These are phyloP conservation scores for Naganishia sp. DNA, from an alignment of 1,284 basidiomycete genomes.

Conservation along the genomic window DNA sequence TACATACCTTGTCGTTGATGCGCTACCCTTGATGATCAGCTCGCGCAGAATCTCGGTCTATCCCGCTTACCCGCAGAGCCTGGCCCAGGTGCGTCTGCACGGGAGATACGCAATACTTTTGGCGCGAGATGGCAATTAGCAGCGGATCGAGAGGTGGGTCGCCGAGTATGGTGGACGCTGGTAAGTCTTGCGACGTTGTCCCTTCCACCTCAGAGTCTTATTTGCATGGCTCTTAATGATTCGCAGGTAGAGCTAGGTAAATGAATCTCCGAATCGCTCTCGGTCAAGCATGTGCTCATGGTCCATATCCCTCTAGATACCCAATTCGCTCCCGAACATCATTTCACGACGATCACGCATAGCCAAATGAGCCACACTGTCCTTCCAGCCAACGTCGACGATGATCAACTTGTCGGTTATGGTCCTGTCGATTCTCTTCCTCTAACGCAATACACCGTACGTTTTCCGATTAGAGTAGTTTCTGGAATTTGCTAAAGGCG, in stretches of 20 bases:
- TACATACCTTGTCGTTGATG: neutral
- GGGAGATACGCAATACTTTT: neutral
- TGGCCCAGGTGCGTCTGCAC: neutral
- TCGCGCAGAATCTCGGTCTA: constrained; percentile 19
- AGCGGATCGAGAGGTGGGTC: constrained; percentile 15
- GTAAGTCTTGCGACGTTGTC: neutral
- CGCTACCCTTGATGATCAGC: neutral
- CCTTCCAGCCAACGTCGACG: constrained; percentile 13
- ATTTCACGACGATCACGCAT: constrained; percentile 19
- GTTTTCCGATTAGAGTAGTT: neutral
- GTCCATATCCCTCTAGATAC: neutral
- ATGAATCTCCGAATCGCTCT: neutral
- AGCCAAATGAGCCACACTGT: constrained; percentile 7
- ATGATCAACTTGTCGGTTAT: constrained; percentile 14
- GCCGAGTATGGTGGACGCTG: constrained; percentile 25
- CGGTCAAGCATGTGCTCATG: neutral
- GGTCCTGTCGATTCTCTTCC: constrained; percentile 9
- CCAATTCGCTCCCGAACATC: constrained; percentile 20
- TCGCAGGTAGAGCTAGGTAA: constrained; percentile 13
- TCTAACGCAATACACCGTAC: constrained; percentile 7
- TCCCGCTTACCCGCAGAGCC: constrained; percentile 7
- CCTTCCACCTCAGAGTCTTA: neutral
- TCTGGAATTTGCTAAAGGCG: neutral
- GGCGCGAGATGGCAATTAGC: constrained; percentile 13
- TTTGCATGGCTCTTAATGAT: neutral